Evolutionary conservation across 495 filamentous ascomycete genomes (phyloP).

Genomic region (Arthonia radiata): DNA sequence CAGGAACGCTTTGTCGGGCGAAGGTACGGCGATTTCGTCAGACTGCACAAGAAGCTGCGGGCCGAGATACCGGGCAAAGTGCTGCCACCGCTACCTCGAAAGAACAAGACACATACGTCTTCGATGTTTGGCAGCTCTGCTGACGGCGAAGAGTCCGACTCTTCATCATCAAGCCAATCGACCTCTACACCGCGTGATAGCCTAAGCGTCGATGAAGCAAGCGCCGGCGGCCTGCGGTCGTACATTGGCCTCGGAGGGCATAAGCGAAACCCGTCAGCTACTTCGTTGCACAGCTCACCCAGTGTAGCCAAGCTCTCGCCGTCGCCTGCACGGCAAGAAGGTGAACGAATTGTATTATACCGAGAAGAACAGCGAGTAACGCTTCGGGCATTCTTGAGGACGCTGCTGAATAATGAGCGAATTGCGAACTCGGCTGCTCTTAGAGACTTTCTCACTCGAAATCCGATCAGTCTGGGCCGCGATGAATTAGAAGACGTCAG

Average conservation of each 20-base stretch:
- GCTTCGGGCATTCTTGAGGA: constrained; percentile 67
- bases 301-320: no score
- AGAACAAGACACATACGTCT: constrained; percentile 50
- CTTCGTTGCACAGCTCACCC: no score
- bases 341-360: constrained; percentile 38
- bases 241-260: no score
- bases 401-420: constrained; percentile 58
- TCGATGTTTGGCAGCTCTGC: constrained; percentile 14
- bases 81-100: constrained; percentile 63
- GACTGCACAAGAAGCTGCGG: constrained; percentile 52
- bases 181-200: no score
- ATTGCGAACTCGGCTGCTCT: constrained; percentile 62
- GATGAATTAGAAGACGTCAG: constrained; percentile 64
- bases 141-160: constrained; percentile 42
- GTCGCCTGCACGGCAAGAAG: no score
- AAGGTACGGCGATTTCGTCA: constrained; percentile 69
- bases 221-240: no score
- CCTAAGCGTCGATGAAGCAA: no score
- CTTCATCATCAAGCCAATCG: constrained; percentile 59
- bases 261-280: no score
- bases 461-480: constrained; percentile 45
- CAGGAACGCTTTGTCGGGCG: constrained; percentile 54
- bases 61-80: constrained; percentile 80
- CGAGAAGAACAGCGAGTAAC: constrained; percentile 84
- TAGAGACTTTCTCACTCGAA: constrained; percentile 47